Evolutionary conservation across 257 asterid genomes (phyloP).

Genomic region (Salvia rosmarinus): DNA sequence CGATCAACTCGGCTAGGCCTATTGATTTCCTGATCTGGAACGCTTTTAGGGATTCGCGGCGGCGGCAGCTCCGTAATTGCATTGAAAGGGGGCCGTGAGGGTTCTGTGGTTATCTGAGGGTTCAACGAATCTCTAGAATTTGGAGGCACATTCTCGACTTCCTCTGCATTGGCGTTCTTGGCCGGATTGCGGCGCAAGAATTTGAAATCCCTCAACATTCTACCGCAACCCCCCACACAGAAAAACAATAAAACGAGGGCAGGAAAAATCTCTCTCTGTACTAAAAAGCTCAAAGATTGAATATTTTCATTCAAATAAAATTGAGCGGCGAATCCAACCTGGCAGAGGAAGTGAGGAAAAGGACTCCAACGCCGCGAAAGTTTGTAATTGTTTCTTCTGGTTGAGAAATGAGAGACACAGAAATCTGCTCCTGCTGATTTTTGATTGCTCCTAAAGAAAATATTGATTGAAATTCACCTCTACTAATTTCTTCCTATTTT

Average conservation of each 20-base stretch:
- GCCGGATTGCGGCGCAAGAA: constrained; percentile 75
- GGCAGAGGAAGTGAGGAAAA: constrained; percentile 64
- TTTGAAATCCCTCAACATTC: constrained; percentile 91
- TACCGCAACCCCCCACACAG: constrained; percentile 35
- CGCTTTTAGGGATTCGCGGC: constrained; percentile 42
- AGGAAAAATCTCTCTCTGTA: neutral
- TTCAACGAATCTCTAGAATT: constrained; percentile 59
- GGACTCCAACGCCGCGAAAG: constrained; percentile 54
- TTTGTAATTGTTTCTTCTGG: constrained; percentile 51
- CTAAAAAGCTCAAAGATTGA: neutral
- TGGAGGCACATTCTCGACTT: constrained; percentile 78
- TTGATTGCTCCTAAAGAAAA: constrained; percentile 19
- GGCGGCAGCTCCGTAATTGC: constrained; percentile 71
- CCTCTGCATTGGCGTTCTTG: constrained; percentile 64
- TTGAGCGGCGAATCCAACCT: constrained; percentile 46
- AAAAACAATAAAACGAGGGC: constrained; percentile 19
- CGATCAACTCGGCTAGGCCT: constrained; percentile 53
- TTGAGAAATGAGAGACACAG: constrained; percentile 2
- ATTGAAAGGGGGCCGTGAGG: constrained; percentile 80
- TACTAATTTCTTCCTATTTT: constrained; percentile 11
- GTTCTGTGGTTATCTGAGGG: constrained; percentile 55
- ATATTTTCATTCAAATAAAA: neutral
- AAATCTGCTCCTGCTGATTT: constrained; percentile 7
- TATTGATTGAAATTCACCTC: constrained; percentile 27
- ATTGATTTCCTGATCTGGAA: constrained; percentile 53